Percentiles rank a stretch among this genome's conserved stretches.
These are phyloP conservation scores for Saccharomyces jurei DNA, from an alignment of 805 yeast genomes.

Conservation along the genomic window DNA sequence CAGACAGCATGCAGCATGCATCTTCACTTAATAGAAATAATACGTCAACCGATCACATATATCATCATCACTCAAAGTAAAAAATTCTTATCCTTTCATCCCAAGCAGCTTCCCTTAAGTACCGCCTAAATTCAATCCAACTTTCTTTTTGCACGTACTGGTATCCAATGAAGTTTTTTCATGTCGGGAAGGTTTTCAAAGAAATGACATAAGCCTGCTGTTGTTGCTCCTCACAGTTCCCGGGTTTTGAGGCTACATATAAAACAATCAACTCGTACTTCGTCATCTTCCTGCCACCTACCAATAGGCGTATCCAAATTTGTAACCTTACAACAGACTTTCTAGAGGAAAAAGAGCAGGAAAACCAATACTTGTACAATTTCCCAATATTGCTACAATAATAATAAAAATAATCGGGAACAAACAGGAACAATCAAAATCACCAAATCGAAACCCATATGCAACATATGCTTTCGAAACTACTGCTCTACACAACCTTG, in stretches of 20 bases:
- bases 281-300: background rate
- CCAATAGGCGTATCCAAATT: background rate
- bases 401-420: background rate
- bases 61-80: background rate
- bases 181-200: background rate
- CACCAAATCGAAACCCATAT: background rate
- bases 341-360: background rate
- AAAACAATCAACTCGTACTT: background rate
- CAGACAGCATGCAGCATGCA: background rate
- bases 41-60: background rate
- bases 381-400: background rate
- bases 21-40: background rate
- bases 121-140: background rate
- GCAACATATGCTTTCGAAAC: background rate
- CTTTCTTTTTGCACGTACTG: background rate
- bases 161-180: background rate
- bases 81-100: background rate
- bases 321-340: background rate
- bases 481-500: background rate
- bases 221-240: background rate
- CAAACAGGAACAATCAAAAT: background rate
- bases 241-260: background rate
- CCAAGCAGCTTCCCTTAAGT: background rate
- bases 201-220: background rate
- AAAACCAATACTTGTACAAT: background rate